Conservation (phyloP, 371 early-diverging fungal species). For the Sporodiniella umbellata region DNA sequence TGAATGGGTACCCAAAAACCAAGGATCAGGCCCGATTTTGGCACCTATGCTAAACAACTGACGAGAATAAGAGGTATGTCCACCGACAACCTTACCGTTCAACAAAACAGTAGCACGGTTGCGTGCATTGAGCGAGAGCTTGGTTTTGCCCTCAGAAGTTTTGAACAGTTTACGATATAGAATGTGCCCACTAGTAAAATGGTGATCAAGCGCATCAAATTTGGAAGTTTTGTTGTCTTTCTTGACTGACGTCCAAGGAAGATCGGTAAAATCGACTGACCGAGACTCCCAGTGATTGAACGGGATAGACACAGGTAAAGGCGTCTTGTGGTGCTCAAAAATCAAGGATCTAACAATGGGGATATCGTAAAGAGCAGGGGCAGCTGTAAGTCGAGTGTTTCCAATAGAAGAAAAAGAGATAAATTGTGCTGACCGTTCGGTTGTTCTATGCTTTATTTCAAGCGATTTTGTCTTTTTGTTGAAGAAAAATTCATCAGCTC, state of each 20-base stretch:
- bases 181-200: constrained; percentile 65
- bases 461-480: constrained; percentile 17
- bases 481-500: constrained; percentile 41
- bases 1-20: constrained; percentile 45
- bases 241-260: constrained; percentile 32
- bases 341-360: constrained; percentile 21
- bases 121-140: constrained; percentile 63
- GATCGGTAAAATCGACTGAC: constrained; percentile 24
- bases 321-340: constrained; percentile 14
- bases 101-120: constrained; percentile 68
- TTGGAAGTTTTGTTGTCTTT: constrained; percentile 19
- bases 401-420: constrained; percentile 22
- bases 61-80: constrained; percentile 75
- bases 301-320: constrained; percentile 18
- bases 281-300: constrained; percentile 31
- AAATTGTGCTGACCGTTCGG: constrained; percentile 21
- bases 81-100: constrained; percentile 70
- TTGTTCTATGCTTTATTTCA: constrained; percentile 29
- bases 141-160: constrained; percentile 24
- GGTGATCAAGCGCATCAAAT: constrained; percentile 54
- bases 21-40: constrained; percentile 74
- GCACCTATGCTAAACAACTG: constrained; percentile 61
- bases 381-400: constrained; percentile 8
- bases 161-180: constrained; percentile 50
- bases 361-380: constrained; percentile 14